Evolutionary conservation across 75 land plant genomes (phyloP), one percentile per base, ranked within the genome.

Genomic region (Selaginella moellendorffii): DNA sequence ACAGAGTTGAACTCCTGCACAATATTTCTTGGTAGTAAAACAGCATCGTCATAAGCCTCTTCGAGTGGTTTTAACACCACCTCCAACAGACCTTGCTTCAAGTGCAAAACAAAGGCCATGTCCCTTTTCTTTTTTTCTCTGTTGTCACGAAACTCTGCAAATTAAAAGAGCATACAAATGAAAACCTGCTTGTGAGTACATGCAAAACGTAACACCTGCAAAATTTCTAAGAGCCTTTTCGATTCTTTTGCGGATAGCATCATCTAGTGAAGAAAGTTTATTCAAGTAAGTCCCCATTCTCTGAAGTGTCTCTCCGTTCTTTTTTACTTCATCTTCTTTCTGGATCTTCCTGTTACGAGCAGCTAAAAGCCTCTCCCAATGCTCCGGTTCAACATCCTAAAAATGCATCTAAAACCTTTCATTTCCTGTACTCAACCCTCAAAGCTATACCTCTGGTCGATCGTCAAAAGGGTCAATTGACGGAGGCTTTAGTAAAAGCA

Each of bases 1-100:
- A 74, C 67, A 18, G 66, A 61, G 53, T 74, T 74, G 46, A 68
- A 74, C 12, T 74, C 76, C 24, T 68, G 66, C 25, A 74, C 63
- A 54, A 74, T 30, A 24, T 61, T 0, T 36, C 63, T 29, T 2
- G 76, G 72, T 14, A 74, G 23, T 9, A 74, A 29, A 20, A 29
- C 67, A 63, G 58, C 71, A 54, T 69, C 72, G 25, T 10, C 54
- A 56, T 74, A 74, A 63, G 64, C 76, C n/a, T 70, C 76, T 31
- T 26, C 58, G 28, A 74, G 28, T 12, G 76, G 76, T 24, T 69
- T 69, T 28, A 74, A 26, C 18, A 36, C 53, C 24, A 63, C 65
- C 30, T 74, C 76, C 22, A 74, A 61, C 22, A 74, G 54, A 10
- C 76, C 76, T 58, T 58, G 63, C 25, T 68, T 74, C 14, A 74